Percentiles rank a stretch among this genome's conserved stretches.
These are phyloP conservation scores for Microdochium trichocladiopsis DNA, from an alignment of 2,329 filamentous ascomycete genomes.

Conservation along the genomic window DNA sequence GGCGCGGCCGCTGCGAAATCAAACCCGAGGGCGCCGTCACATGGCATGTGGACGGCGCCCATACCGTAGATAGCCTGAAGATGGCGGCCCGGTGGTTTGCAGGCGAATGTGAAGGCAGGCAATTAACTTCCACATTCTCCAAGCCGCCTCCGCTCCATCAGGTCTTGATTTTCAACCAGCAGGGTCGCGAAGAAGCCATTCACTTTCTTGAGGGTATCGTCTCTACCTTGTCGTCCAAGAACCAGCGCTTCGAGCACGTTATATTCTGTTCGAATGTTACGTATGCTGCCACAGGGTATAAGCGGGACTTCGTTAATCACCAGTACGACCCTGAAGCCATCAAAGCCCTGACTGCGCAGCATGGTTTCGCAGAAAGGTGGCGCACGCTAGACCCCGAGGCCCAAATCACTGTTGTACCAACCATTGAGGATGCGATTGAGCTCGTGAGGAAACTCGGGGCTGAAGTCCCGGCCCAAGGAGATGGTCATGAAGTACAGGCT, in stretches of 20 bases:
- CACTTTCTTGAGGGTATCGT: constrained; percentile 44
- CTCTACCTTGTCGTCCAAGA: constrained; percentile 22
- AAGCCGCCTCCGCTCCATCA: constrained; percentile 19
- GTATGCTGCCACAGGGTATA: constrained; percentile 41
- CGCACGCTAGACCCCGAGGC: constrained; percentile 35
- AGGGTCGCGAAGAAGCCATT: constrained; percentile 46
- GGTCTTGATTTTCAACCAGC: constrained; percentile 84
- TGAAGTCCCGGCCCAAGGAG: constrained; percentile 9
- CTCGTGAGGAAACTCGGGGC: constrained; percentile 30
- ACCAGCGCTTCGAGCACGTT: constrained; percentile 56
- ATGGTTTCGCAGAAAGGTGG: constrained; percentile 46
- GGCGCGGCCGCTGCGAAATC: constrained; percentile 72
- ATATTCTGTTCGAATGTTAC: constrained; percentile 78
- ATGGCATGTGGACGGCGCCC: constrained; percentile 91
- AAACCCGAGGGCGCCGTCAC: constrained; percentile 48
- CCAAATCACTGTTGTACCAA: constrained; percentile 38
- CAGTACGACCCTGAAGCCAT: constrained; percentile 45
- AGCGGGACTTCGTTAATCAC: constrained; percentile 50
- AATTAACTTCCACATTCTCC: neutral
- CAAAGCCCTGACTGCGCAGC: constrained; percentile 43
- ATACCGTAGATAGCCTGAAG: constrained; percentile 84
- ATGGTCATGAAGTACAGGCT: constrained; percentile 31
- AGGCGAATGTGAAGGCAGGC: constrained; percentile 25
- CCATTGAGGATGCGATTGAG: constrained; percentile 48
- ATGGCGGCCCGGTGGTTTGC: constrained; percentile 80